phyloP scores from a whole-genome alignment of 2,329 filamentous ascomycete species.

The Cladosporium sp. region DNA sequence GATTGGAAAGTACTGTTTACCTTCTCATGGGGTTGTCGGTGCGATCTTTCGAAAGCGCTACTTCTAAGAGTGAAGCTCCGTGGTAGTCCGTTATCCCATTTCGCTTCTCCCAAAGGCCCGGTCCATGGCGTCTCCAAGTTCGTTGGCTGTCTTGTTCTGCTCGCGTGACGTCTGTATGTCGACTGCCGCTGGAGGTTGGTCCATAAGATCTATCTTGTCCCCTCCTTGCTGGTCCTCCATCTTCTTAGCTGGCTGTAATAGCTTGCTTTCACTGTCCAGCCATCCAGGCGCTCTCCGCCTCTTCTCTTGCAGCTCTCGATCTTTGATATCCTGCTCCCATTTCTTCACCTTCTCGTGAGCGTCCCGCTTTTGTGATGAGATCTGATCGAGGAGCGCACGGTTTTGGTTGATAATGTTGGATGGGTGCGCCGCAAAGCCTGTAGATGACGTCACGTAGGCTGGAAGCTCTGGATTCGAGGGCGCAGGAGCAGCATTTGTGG shows the following conservation, averaged over 20 bases:
- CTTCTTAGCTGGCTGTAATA: slow-evolving; percentile 66
- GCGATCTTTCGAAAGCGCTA: not conserved
- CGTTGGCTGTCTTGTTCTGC: slow-evolving; percentile 30
- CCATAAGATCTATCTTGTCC: slow-evolving; percentile 28
- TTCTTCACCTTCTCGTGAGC: slow-evolving; percentile 66
- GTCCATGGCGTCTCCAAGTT: slow-evolving; percentile 39
- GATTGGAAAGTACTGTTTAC: not conserved
- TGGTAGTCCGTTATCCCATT: slow-evolving; percentile 27
- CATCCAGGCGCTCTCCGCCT: slow-evolving; percentile 76
- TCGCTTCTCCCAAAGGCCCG: slow-evolving; percentile 37
- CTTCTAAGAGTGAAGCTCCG: not conserved
- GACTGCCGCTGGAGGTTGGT: slow-evolving; percentile 23
- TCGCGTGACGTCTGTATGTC: slow-evolving; percentile 9
- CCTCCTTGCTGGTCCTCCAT: slow-evolving; percentile 18
- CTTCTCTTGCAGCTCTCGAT: slow-evolving; percentile 75
- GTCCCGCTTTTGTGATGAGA: slow-evolving; percentile 67
- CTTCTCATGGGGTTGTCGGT: not conserved
- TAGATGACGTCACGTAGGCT: slow-evolving; percentile 74
- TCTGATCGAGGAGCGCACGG: slow-evolving; percentile 72
- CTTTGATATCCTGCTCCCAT: slow-evolving; percentile 67
- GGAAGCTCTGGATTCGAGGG: slow-evolving; percentile 44
- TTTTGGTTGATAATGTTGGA: slow-evolving; percentile 83
- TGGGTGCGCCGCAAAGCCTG: slow-evolving; percentile 79
- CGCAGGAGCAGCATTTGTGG: slow-evolving; percentile 51
- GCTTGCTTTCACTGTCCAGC: slow-evolving; percentile 70